These are phyloP conservation scores for Rhazya stricta DNA, from an alignment of 257 asterid genomes.

Conservation along the genomic window DNA sequence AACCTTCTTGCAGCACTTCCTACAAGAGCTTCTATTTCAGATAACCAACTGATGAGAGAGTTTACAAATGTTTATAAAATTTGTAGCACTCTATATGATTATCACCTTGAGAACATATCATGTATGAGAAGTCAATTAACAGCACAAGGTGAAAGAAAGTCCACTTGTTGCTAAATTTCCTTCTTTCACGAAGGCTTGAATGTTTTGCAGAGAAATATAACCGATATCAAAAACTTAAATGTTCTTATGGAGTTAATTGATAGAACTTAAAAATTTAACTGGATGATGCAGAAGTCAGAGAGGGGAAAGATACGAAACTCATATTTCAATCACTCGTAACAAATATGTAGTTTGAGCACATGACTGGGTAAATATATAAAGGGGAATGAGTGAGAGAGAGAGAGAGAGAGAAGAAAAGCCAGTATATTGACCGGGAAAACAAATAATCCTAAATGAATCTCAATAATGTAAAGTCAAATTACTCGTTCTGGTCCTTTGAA, in stretches of 20 bases:
- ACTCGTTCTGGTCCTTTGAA: constrained; percentile 7
- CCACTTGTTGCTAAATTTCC: neutral
- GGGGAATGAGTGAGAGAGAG: too few relatives aligned
- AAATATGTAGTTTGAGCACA: too few relatives aligned
- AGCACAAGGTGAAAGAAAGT: neutral
- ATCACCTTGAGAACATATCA: neutral
- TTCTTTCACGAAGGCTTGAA: neutral
- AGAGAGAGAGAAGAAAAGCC: neutral
- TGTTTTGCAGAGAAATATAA: neutral
- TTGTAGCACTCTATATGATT: neutral
- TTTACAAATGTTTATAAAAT: neutral
- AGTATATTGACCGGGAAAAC: neutral
- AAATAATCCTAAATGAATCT: neutral
- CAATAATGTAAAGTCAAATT: neutral
- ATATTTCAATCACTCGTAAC: neutral
- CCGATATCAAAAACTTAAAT: neutral
- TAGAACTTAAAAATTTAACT: neutral
- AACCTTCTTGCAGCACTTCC: neutral
- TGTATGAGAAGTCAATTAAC: neutral
- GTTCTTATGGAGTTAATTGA: neutral
- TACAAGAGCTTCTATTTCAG: neutral
- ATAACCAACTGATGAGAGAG: neutral
- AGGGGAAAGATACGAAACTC: neutral
- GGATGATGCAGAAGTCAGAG: neutral
- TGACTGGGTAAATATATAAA: neutral